phyloP scores from a whole-genome alignment of 495 filamentous ascomycete genomes.

The Trichoderma gamsii region DNA sequence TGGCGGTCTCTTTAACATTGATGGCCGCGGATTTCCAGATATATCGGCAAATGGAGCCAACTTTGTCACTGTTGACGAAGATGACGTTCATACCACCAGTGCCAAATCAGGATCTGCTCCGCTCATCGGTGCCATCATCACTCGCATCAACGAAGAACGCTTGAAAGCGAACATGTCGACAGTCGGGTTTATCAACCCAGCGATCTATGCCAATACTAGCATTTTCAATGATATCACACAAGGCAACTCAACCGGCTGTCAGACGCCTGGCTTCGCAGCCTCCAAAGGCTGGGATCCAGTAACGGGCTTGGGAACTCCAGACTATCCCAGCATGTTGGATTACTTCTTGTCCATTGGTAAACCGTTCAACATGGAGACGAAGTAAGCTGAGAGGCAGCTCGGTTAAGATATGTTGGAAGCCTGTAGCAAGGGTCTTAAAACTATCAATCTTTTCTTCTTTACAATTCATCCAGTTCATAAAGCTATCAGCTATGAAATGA shows the following conservation, averaged over 20 bases:
- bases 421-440: no score
- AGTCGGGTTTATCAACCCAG: neutral
- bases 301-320: neutral
- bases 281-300: neutral
- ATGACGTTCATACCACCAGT: neutral
- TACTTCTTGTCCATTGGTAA: neutral
- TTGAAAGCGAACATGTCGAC: neutral
- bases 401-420: no score
- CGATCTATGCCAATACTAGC: neutral
- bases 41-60: neutral
- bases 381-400: no score
- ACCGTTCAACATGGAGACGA: no score
- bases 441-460: no score
- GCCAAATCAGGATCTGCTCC: neutral
- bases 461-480: no score
- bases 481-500: no score
- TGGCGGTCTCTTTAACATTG: neutral
- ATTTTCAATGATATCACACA: neutral
- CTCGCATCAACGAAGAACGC: neutral
- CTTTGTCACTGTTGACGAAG: neutral
- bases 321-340: neutral
- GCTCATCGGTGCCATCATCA: neutral
- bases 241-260: neutral
- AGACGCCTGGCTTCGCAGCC: neutral
- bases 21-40: neutral